Conservation (phyloP, 1,284 basidiomycete species). For the Malassezia japonica region DNA sequence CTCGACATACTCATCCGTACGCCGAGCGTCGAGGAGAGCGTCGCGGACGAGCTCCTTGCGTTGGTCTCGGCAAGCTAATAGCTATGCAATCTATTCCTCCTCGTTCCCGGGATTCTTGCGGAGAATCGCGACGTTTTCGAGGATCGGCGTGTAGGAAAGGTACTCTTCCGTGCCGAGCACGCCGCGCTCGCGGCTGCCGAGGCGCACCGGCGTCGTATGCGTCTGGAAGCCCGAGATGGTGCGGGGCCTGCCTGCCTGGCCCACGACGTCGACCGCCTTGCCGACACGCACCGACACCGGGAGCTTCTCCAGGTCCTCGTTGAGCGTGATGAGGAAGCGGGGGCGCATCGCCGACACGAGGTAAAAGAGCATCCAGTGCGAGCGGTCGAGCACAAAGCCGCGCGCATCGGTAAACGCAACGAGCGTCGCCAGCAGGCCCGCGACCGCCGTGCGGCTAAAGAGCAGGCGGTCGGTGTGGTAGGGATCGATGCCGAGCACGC, state of each 20-base stretch:
- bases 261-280: conserved; percentile 54
- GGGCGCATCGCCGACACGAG: conserved; percentile 93
- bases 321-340: conserved; percentile 90
- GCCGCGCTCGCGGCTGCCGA: conserved; percentile 84
- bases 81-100: conserved; percentile 26
- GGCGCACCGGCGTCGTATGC: conserved; percentile 84
- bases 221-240: conserved; percentile 55
- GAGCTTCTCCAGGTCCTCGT: conserved; percentile 61
- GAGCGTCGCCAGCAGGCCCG: conserved; percentile 78
- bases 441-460: conserved; percentile 78
- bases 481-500: conserved; percentile 92
- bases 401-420: conserved; percentile 89
- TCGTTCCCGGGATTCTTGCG: conserved; percentile 50
- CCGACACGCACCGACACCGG: conserved; percentile 91
- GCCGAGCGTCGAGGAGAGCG: conserved; percentile 8
- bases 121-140: conserved; percentile 45
- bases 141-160: conserved; percentile 70
- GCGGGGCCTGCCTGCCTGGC: conserved; percentile 50
- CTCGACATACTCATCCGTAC: conserved; percentile 7
- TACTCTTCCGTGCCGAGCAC: conserved; percentile 95
- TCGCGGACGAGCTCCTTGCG: conserved; percentile 13
- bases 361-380: conserved; percentile 98
- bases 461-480: conserved; percentile 89
- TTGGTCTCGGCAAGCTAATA: not conserved
- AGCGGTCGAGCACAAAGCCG: conserved; percentile 83